phyloP scores from a whole-genome alignment of 192 early-diverging fungal genomes.

The Coemansia nantahalensis region DNA sequence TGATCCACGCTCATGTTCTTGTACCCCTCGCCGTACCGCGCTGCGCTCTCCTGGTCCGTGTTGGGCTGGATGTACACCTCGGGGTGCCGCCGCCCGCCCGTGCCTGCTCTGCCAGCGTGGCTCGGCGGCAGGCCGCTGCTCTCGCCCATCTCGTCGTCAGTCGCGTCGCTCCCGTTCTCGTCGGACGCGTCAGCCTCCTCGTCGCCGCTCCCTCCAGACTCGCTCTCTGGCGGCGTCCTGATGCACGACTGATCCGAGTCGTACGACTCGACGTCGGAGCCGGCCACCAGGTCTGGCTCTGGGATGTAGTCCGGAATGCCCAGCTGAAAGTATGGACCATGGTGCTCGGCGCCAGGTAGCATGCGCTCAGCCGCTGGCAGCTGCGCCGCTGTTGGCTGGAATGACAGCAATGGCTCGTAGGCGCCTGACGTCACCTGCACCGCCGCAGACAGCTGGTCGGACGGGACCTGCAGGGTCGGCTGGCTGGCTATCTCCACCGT shows the following conservation, averaged over 20 bases:
- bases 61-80: slow-evolving; percentile 43
- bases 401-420: neutral
- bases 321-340: no score
- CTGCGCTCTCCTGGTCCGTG: slow-evolving; percentile 28
- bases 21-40: slow-evolving; percentile 51
- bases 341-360: no score
- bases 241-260: slow-evolving; percentile 40
- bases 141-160: neutral
- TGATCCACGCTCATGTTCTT: slow-evolving; percentile 43
- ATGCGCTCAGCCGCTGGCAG: no score
- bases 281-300: slow-evolving; percentile 7
- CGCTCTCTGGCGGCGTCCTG: slow-evolving; percentile 31
- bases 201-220: slow-evolving; percentile 4
- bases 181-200: neutral
- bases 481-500: slow-evolving; percentile 4
- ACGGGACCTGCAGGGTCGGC: slow-evolving; percentile 6
- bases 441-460: neutral
- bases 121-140: slow-evolving; percentile 13
- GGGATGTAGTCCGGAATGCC: neutral
- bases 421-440: neutral
- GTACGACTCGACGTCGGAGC: slow-evolving; percentile 23
- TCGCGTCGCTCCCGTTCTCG: no score
- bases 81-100: slow-evolving; percentile 9
- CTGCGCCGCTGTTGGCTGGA: no score
- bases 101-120: slow-evolving; percentile 2